These are phyloP conservation scores for Arabidopsis suecica DNA, from an alignment of 345 rosid species.

Conservation along the genomic window DNA sequence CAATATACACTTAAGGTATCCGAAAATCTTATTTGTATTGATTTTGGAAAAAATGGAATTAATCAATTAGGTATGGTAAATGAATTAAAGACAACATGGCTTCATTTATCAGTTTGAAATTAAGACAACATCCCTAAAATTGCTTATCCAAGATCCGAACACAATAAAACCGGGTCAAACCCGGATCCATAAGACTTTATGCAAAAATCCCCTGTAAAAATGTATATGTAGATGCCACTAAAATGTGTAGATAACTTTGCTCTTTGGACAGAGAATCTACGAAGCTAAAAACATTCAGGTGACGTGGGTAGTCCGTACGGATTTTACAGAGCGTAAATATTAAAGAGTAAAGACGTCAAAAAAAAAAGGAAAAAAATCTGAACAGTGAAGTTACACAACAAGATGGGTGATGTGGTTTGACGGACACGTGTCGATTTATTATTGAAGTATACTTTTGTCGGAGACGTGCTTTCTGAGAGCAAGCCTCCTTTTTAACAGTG, in stretches of 20 bases:
- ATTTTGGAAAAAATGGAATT: too few species aligned
- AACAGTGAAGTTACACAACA: slow-evolving; percentile 36
- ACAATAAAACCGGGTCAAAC: too few species aligned
- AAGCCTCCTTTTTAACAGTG: slow-evolving; percentile 39
- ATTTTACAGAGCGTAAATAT: slow-evolving; percentile 10
- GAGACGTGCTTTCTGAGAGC: slow-evolving; percentile 39
- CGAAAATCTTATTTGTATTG: too few species aligned
- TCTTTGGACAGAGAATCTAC: not conserved
- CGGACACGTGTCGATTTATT: slow-evolving; percentile 37
- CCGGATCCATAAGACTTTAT: too few species aligned
- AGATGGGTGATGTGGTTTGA: slow-evolving; percentile 39
- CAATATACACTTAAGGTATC: too few species aligned
- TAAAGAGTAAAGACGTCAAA: not conserved
- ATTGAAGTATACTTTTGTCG: slow-evolving; percentile 23
- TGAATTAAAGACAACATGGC: too few species aligned
- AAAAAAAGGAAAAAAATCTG: slow-evolving; percentile 16
- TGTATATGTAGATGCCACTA: too few species aligned
- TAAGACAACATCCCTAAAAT: too few species aligned
- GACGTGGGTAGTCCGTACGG: slow-evolving; percentile 41
- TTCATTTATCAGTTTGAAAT: too few species aligned
- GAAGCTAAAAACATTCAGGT: slow-evolving; percentile 25
- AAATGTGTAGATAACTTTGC: not conserved
- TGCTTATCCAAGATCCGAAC: too few species aligned
- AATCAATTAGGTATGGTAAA: too few species aligned
- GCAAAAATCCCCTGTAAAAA: too few species aligned